Base-by-base conservation (phyloP, 75 land plant species). In the Selaginella moellendorffii region DNA sequence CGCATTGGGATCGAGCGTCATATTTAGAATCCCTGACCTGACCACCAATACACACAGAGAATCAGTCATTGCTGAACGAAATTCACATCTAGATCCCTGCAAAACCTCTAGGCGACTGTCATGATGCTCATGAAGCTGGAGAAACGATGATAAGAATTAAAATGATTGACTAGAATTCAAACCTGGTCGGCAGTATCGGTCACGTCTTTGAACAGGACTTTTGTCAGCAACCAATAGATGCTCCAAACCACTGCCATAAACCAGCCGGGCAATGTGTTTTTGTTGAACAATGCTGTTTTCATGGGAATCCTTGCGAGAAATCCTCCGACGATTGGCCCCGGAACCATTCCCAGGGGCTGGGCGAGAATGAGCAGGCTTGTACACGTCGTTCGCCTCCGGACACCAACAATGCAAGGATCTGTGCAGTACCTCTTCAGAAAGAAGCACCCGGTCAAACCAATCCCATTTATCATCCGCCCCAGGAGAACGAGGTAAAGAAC, bases 361-460 rank as follows among this genome's bases (percentile, higher is more conserved):
- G 59, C 8, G 9, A 56, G n/a, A 56, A 56, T n/a, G 5, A 56
- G 21, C 8, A 56, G 21, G n/a, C 59, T 56, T 56, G 59, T 56
- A 19, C 59, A 56, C 59, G n/a, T 56, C 17, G 59, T 56, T 8
- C 59, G 19, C 24, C n/a, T 56, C 17, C n/a, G 5, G 8, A 56
- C 24, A 25, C 19, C 19, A 9, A 56, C 59, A 8, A 56, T 8
- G 8, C 59, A 19, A 21, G 59, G 21, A 56, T 56, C 59, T 19
- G 59, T 56, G n/a, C 59, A 56, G n/a, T 56, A 56, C 19, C 51
- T 56, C 19, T 56, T 56, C 8, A 56, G 17, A 56, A 56, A 56
- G 24, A 56, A 56, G 17, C 59, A 56, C n/a, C 59, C 19, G 5
- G 59, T 56, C 5, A 56, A 56, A 56, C 59, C 59, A 21, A 56